Conservation (phyloP, 139 green algal genomes). For the Chlamydomonas eustigma region DNA sequence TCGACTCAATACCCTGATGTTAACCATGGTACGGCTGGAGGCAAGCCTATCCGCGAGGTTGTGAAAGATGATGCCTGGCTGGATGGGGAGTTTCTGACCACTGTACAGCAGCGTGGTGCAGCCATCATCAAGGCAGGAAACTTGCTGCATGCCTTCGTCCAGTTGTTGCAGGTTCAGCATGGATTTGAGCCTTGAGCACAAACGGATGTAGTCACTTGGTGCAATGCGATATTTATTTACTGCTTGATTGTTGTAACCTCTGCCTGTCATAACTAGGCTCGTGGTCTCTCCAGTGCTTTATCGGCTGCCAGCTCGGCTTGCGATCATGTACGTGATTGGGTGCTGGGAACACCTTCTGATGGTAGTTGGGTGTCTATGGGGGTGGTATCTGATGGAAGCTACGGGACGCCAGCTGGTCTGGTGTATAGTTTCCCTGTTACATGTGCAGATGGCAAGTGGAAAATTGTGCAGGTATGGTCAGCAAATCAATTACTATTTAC, state of each 20-base stretch:
- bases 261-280: conserved; percentile 49
- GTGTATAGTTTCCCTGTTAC: conserved; percentile 70
- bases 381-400: conserved; percentile 48
- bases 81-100: conserved; percentile 80
- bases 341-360: conserved; percentile 66
- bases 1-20: conserved; percentile 93
- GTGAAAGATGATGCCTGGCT: conserved; percentile 72
- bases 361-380: conserved; percentile 84
- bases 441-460: conserved; percentile 84
- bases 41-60: conserved; percentile 64
- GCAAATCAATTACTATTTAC: not conserved
- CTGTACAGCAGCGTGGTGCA: conserved; percentile 88
- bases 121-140: conserved; percentile 87
- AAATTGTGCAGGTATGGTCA: conserved; percentile 71
- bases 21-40: conserved; percentile 78
- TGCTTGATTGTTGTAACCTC: too few species aligned
- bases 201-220: too few species aligned
- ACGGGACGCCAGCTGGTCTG: conserved; percentile 36
- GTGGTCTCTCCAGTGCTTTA: conserved; percentile 73
- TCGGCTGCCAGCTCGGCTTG: conserved; percentile 83
- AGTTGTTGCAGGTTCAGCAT: too few species aligned
- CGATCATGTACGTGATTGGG: conserved; percentile 91
- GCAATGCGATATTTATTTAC: too few species aligned
- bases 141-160: too few species aligned
- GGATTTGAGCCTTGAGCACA: too few species aligned